Evolutionary conservation across 805 yeast genomes (phyloP).

Genomic region (Zygoascus bituminiphila): DNA sequence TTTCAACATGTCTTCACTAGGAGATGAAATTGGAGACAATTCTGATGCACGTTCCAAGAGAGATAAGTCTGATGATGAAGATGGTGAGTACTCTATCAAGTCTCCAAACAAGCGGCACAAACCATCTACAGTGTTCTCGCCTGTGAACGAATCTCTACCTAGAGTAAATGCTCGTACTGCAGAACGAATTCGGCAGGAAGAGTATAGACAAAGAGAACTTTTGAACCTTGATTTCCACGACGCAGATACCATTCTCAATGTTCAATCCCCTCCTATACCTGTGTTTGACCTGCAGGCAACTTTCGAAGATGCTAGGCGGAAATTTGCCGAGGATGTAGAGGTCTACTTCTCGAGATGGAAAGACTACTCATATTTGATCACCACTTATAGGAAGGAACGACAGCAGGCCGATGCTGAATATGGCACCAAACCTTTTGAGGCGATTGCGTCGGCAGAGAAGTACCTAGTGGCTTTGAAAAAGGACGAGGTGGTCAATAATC

Average conservation of each 20-base stretch:
- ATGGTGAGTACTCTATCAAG: neutral
- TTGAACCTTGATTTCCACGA: slow-evolving; percentile 15
- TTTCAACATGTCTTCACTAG: slow-evolving; percentile 22
- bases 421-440: slow-evolving; percentile 8
- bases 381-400: slow-evolving; percentile 20
- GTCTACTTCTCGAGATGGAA: slow-evolving; percentile 20
- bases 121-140: neutral
- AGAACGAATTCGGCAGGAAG: neutral
- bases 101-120: neutral
- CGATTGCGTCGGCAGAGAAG: slow-evolving; percentile 8
- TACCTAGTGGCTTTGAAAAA: slow-evolving; percentile 21
- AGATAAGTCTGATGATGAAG: neutral
- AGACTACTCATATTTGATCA: slow-evolving; percentile 18
- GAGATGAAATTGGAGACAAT: neutral
- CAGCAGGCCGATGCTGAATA: slow-evolving; percentile 17
- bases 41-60: neutral
- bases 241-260: slow-evolving; percentile 13
- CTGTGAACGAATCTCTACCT: slow-evolving; percentile 3
- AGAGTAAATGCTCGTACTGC: neutral
- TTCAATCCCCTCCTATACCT: slow-evolving; percentile 22
- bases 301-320: slow-evolving; percentile 11
- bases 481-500: slow-evolving; percentile 18
- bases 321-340: slow-evolving; percentile 15
- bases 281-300: slow-evolving; percentile 8
- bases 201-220: neutral